Evolutionary conservation across 495 filamentous ascomycete genomes (phyloP).

Genomic region (Neohortaea acidophila): DNA sequence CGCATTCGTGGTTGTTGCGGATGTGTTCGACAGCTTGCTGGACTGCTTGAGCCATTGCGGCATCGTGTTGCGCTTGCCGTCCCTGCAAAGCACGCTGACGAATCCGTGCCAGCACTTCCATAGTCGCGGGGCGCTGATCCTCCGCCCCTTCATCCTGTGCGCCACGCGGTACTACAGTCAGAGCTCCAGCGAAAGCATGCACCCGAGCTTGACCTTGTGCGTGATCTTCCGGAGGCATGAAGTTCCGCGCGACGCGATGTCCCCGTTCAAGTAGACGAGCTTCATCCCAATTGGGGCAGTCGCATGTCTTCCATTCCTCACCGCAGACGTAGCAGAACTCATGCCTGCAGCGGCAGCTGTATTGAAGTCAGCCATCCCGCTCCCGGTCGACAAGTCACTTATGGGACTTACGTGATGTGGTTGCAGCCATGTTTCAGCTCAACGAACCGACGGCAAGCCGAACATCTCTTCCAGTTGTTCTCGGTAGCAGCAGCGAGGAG

Average conservation of each 20-base stretch:
- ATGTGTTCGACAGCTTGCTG: no score
- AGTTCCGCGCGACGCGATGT: no score
- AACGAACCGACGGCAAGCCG: conserved; percentile 17
- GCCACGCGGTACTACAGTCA: background rate
- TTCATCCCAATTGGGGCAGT: conserved; percentile 17
- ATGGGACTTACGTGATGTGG: conserved; percentile 14
- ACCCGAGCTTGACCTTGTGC: no score
- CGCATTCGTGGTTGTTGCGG: conserved; percentile 21
- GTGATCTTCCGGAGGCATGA: no score
- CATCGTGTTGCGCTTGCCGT: no score
- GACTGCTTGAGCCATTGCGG: no score
- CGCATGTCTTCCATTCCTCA: conserved; percentile 19
- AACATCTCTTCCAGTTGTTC: conserved; percentile 24
- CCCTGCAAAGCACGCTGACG: no score
- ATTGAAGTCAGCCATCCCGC: no score
- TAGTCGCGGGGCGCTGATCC: no score
- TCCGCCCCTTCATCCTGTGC: conserved; percentile 3
- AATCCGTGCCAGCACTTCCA: no score
- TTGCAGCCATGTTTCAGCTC: conserved; percentile 14
- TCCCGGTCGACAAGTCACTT: no score
- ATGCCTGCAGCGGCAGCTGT: conserved; percentile 16
- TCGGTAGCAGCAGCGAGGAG: conserved; percentile 19
- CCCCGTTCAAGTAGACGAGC: conserved; percentile 11
- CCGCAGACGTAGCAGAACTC: conserved; percentile 24
- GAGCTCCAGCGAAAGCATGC: no score